phyloP scores from a whole-genome alignment of 768 basidiomycete species.

The Russula emetica region DNA sequence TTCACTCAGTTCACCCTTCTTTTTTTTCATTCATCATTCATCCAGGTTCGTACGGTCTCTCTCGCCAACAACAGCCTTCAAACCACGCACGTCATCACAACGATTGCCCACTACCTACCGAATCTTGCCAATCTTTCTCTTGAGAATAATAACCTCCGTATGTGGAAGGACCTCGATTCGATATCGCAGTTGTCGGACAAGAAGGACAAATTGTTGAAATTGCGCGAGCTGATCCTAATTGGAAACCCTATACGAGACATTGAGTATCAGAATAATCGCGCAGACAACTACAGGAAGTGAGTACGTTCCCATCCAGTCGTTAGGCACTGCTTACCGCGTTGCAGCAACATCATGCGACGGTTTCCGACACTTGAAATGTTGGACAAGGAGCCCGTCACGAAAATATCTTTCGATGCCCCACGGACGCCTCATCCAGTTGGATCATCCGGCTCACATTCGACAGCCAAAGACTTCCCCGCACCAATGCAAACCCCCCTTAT shows the following conservation, averaged over 20 bases:
- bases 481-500: conserved; percentile 72
- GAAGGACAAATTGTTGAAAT: conserved; percentile 53
- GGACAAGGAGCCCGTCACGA: conserved; percentile 73
- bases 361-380: conserved; percentile 80
- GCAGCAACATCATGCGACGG: conserved; percentile 73
- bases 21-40: neutral
- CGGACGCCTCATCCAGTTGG: conserved; percentile 46
- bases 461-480: conserved; percentile 71
- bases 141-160: conserved; percentile 67
- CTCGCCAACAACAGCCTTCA: conserved; percentile 74
- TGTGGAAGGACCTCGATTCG: conserved; percentile 65
- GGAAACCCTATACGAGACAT: conserved; percentile 72
- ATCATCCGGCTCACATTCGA: conserved; percentile 39
- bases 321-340: conserved; percentile 14
- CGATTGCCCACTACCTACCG: conserved; percentile 71
- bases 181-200: conserved; percentile 59
- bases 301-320: conserved; percentile 28
- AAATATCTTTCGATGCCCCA: conserved; percentile 77
- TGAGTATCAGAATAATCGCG: conserved; percentile 53
- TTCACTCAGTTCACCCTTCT: neutral
- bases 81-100: conserved; percentile 53
- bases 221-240: conserved; percentile 67
- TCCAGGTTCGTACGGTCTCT: conserved; percentile 73
- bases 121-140: conserved; percentile 74
- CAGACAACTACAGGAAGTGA: conserved; percentile 65